Percentiles rank a stretch among this genome's conserved stretches.
These are phyloP conservation scores for Maudiozyma saulgeensis DNA, from an alignment of 805 yeast genomes.

Conservation along the genomic window DNA sequence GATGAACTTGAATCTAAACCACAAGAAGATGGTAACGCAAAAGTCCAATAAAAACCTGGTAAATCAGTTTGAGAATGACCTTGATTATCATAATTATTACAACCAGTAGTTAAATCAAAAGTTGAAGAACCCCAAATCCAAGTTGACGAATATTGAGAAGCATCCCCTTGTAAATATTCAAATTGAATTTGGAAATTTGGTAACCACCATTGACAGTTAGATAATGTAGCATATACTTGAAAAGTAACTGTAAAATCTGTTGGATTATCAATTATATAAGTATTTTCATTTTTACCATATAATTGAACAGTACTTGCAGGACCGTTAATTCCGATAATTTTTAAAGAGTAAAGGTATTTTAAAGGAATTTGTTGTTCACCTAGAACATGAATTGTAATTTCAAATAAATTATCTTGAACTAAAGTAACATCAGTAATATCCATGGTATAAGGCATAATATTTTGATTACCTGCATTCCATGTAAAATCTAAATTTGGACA, in stretches of 20 bases:
- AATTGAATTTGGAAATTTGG: constrained; percentile 16
- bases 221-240: constrained; percentile 7
- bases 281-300: constrained; percentile 13
- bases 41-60: constrained; percentile 14
- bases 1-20: not conserved
- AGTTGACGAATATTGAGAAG: constrained; percentile 3
- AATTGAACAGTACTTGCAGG: constrained; percentile 11
- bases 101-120: constrained; percentile 15
- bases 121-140: constrained; percentile 14
- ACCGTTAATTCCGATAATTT: constrained; percentile 12
- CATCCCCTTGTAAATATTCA: constrained; percentile 11
- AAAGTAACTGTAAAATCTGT: constrained; percentile 17
- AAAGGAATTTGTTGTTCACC: constrained; percentile 11
- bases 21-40: not conserved
- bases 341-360: constrained; percentile 10
- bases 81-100: constrained; percentile 11
- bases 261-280: constrained; percentile 9
- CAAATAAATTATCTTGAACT: constrained; percentile 8
- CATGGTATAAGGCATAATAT: constrained; percentile 10
- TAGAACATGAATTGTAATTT: constrained; percentile 14
- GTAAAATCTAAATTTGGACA: constrained; percentile 13
- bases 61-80: constrained; percentile 15
- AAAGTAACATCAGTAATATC: constrained; percentile 8
- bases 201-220: constrained; percentile 9
- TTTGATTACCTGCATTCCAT: constrained; percentile 4